Evolutionary conservation across 2,329 filamentous ascomycete species (phyloP).

Genomic region (Monilinia fructicola): DNA sequence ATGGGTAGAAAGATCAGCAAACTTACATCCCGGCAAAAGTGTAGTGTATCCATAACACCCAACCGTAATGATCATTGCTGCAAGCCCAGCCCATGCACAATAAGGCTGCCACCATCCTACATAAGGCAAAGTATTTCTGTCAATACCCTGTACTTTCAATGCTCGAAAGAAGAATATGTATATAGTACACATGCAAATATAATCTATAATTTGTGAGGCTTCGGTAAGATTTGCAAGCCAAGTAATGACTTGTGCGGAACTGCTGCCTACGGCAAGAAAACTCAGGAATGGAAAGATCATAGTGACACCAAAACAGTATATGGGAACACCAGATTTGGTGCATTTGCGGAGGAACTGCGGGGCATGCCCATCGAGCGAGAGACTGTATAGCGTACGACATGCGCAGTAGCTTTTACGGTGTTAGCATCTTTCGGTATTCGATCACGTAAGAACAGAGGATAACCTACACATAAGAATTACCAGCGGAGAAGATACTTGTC

Average conservation of each 20-base stretch:
- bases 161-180: constrained; percentile 72
- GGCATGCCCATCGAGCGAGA: constrained; percentile 65
- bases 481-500: constrained; percentile 63
- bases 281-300: constrained; percentile 68
- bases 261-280: constrained; percentile 65
- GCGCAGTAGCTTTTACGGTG: constrained; percentile 52
- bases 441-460: background rate
- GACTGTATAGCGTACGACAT: constrained; percentile 66
- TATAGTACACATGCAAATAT: constrained; percentile 64
- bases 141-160: constrained; percentile 64
- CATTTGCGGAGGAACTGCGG: constrained; percentile 61
- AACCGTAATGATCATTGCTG: constrained; percentile 64
- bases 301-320: constrained; percentile 64
- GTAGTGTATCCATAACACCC: constrained; percentile 73
- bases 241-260: constrained; percentile 42
- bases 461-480: constrained; percentile 53
- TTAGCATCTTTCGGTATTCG: background rate
- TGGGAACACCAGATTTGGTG: constrained; percentile 56
- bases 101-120: constrained; percentile 62
- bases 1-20: background rate
- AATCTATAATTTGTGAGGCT: constrained; percentile 72
- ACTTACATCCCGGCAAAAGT: constrained; percentile 58
- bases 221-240: constrained; percentile 58
- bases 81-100: constrained; percentile 58
- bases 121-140: constrained; percentile 65